phyloP scores from a whole-genome alignment of 768 basidiomycete genomes.

The Amanita pallidorosea region DNA sequence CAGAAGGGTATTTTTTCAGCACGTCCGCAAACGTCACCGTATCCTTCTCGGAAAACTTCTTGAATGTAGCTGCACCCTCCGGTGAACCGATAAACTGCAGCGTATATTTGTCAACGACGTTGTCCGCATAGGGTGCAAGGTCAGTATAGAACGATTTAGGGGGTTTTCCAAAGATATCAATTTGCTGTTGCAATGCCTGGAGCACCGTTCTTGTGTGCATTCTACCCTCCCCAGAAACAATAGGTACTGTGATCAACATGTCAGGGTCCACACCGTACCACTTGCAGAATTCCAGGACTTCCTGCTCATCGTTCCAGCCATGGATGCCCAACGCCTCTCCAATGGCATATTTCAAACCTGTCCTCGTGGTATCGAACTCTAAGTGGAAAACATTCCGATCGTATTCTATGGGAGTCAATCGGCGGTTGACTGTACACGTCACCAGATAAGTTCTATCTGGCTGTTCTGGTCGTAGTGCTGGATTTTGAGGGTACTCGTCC shows the following conservation, averaged over 20 bases:
- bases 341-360: slow-evolving; percentile 89
- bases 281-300: slow-evolving; percentile 79
- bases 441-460: slow-evolving; percentile 88
- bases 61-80: slow-evolving; percentile 87
- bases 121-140: slow-evolving; percentile 66
- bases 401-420: slow-evolving; percentile 90
- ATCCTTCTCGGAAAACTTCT: slow-evolving; percentile 91
- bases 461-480: slow-evolving; percentile 75
- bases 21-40: slow-evolving; percentile 91
- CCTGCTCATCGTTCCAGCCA: slow-evolving; percentile 91
- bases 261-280: slow-evolving; percentile 88
- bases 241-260: slow-evolving; percentile 72
- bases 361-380: slow-evolving; percentile 87
- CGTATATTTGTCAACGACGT: slow-evolving; percentile 61
- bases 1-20: slow-evolving; percentile 59
- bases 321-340: slow-evolving; percentile 97
- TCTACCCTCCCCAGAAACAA: slow-evolving; percentile 50
- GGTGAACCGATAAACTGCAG: slow-evolving; percentile 89
- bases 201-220: slow-evolving; percentile 91
- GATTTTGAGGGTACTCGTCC: slow-evolving; percentile 45
- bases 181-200: slow-evolving; percentile 92
- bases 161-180: slow-evolving; percentile 93
- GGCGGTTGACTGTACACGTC: slow-evolving; percentile 87
- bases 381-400: slow-evolving; percentile 99
- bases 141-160: slow-evolving; percentile 93